Evolutionary conservation across 495 filamentous ascomycete species (phyloP).

Genomic region (Hypoxylon rickii): DNA sequence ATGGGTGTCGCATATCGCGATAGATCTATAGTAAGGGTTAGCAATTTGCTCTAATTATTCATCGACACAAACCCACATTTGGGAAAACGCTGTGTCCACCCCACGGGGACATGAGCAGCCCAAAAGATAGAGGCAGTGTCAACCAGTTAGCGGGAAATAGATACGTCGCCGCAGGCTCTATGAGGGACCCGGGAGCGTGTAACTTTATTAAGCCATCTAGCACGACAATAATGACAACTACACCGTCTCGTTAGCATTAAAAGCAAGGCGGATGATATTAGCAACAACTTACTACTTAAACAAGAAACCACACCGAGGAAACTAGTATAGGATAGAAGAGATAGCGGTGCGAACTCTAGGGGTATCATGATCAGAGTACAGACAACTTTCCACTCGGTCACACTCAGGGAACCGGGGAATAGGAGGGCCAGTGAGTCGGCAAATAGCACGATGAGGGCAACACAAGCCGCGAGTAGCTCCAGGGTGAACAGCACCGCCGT

Average conservation of each 20-base stretch:
- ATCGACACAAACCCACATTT: conserved; percentile 52
- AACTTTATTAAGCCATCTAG: conserved; percentile 86
- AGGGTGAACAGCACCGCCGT: conserved; percentile 86
- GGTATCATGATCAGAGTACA: conserved; percentile 82
- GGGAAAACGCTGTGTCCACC: conserved; percentile 95
- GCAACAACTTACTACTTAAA: conserved; percentile 70
- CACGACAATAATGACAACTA: conserved; percentile 80
- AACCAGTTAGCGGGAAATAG: conserved; percentile 85
- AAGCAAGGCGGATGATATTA: not conserved
- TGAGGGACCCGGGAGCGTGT: conserved; percentile 78
- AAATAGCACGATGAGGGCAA: conserved; percentile 91
- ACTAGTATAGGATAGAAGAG: conserved; percentile 86
- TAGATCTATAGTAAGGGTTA: conserved; percentile 84
- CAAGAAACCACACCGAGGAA: conserved; percentile 88
- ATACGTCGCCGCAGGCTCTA: conserved; percentile 78
- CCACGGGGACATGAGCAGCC: conserved; percentile 96
- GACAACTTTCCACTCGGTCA: conserved; percentile 82
- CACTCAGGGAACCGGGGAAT: conserved; percentile 68
- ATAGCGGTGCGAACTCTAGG: conserved; percentile 82
- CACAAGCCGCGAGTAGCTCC: conserved; percentile 85
- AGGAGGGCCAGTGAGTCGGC: conserved; percentile 84
- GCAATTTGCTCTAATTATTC: not conserved
- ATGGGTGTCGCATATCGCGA: conserved; percentile 93
- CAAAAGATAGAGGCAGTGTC: conserved; percentile 88
- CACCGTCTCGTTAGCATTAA: conserved; percentile 17